Percentiles rank a stretch among this genome's conserved stretches.
These are phyloP conservation scores for Quambalaria eucalypti DNA, from an alignment of 1,284 basidiomycete species.

Conservation along the genomic window DNA sequence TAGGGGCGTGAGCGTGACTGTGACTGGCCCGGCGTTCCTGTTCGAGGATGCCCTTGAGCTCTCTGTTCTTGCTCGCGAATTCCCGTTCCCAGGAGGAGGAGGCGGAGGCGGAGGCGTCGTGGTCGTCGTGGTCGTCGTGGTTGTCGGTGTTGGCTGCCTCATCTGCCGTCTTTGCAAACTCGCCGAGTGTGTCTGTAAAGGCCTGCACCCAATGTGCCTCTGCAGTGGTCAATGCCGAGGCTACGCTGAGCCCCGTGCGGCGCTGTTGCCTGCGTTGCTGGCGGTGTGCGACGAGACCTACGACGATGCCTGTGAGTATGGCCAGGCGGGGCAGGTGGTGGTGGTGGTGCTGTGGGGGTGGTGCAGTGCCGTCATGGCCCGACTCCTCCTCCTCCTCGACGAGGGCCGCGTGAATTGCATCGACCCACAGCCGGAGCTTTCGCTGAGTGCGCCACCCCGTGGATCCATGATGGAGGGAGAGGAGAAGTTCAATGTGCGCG, in stretches of 20 bases:
- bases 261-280: slow-evolving; percentile 15
- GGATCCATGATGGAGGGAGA: slow-evolving; percentile 14
- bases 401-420: slow-evolving; percentile 17
- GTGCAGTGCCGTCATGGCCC: background rate
- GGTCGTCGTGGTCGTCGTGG: too few relatives aligned
- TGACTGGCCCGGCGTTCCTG: background rate
- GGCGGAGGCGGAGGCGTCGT: too few relatives aligned
- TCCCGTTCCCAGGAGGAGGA: slow-evolving; percentile 39
- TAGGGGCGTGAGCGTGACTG: too few relatives aligned
- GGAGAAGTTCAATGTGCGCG: slow-evolving; percentile 28
- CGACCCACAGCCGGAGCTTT: slow-evolving; percentile 24
- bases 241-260: slow-evolving; percentile 13
- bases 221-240: slow-evolving; percentile 11
- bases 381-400: slow-evolving; percentile 3
- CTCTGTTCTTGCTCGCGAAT: slow-evolving; percentile 22
- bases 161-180: background rate
- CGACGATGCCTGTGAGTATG: slow-evolving; percentile 32
- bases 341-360: background rate
- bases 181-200: too few relatives aligned
- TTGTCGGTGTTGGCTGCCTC: background rate
- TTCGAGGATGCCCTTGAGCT: background rate
- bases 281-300: slow-evolving; percentile 20
- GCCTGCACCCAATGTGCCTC: slow-evolving; percentile 35
- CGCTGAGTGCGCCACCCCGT: slow-evolving; percentile 22
- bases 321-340: slow-evolving; percentile 23